Base-by-base conservation (phyloP, 306 rosid species). In the Quercus robur region DNA sequence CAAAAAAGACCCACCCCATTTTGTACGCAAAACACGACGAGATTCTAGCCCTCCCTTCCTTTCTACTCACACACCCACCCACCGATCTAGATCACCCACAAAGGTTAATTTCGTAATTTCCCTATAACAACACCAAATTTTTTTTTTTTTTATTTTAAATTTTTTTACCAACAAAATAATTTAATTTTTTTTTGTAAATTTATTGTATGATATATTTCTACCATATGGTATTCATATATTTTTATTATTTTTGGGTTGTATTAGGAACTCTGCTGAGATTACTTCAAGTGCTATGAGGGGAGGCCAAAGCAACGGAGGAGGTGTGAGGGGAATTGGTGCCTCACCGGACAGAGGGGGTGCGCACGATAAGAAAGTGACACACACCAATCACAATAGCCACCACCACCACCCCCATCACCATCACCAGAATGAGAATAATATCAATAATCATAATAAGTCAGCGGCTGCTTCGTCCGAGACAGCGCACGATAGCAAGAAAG, bases 401-500 rank as follows among this genome's bases (percentile, higher is more conserved):
- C 66, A 35, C 67, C 66, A 81, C 72, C 69, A 74, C 25, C 2
- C 67, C 68, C 56, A 84, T 62, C 70, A 81, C 69, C 31, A 73
- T 76, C 77, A 80, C 70, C 80, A 41, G 46, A 41, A 41, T 41
- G 46, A 49, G 54, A 49, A 49, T 49, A 13, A 77, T 77, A 77
- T 71, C 69, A 81, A 81, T 28, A 76, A 86, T 41, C 84, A 87
- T 68, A 87, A 88, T 84, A 91, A 87, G 76, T 85, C 96, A 2
- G 97, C 87, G 1, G 97, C 46, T 41, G 97, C 89, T 6, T 90
- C 98, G 5, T 90, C 98, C 75, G 98, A 92, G 71, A 92, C 93
- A 20, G 98, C 98, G 77, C 94, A 89, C 84, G 97, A 94, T 85
- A 89, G 98, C 92, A 94, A 92, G 81, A 94, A 92, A 80, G 97